Evolutionary conservation across 495 filamentous ascomycete species (phyloP), one percentile per base, ranked within the genome.

Genomic region (Tuber borchii): DNA sequence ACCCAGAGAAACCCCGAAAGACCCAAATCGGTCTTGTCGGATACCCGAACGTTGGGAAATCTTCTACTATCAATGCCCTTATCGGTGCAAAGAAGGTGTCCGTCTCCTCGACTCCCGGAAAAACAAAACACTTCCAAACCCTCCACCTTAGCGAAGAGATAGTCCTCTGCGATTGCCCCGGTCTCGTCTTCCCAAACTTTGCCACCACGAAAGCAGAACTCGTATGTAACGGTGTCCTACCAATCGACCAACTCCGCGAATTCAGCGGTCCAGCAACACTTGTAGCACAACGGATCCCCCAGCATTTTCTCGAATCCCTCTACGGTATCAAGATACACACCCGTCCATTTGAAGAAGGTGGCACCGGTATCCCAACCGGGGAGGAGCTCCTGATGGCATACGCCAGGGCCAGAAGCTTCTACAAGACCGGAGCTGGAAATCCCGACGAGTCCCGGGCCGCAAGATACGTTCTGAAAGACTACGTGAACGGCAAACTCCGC

Each of bases 51-150:
- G 96, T 98, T 79, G 96, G 96, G 82, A 99, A 99, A 85, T 98
- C 96, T 10, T 97, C 93, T 61, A 99, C 96, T 12, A 98, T 99
- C 87, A 99, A 99, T 85, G 95, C 96, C 19, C 89, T 99, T 61
- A 93, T 97, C 75, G 96, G 96, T 72, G 91, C 96, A 73, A 98
- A 97, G 88, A 98, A 98, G 85, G 96, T 99, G 7, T 97, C 95
- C 2, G 96, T 99, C 61, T 98, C 96, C 56, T 90, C 95, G 42
- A 99, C 96, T 2, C 96, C 96, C 9, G 96, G 96, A 75, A 99
- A 98, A 85, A 99, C 96, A 16, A 99, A 99, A 86, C 96, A 99
- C 82, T 99, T 99, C 86, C 96, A 99, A 84, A 99, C 96, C 26
- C 93, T 99, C 78, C 95, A 97, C 83, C 88, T 98, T 70, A 94